Conservation (phyloP, 2,329 filamentous ascomycete genomes). For the Cercospora citrullina region DNA sequence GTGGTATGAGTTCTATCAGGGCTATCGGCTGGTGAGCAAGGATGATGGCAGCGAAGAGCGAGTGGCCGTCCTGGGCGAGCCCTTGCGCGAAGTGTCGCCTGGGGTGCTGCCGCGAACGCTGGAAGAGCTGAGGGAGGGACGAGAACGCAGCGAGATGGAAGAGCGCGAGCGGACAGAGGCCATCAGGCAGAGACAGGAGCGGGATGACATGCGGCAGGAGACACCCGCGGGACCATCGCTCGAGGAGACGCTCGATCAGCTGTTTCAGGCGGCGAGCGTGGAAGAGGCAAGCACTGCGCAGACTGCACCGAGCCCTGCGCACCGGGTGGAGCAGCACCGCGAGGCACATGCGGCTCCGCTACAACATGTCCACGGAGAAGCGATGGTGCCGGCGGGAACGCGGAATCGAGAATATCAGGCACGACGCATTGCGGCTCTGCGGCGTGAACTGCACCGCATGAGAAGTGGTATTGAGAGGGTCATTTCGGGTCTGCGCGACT, state of each 20-base stretch:
- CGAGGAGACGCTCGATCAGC: conserved; percentile 39
- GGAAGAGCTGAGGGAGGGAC: conserved; percentile 45
- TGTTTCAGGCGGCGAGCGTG: conserved; percentile 36
- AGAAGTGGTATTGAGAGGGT: conserved; percentile 42
- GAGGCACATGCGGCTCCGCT: background rate
- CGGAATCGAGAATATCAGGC: conserved; percentile 39
- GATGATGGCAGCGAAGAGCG: conserved; percentile 48
- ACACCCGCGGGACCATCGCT: conserved; percentile 26
- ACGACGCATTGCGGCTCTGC: conserved; percentile 40
- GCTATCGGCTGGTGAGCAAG: conserved; percentile 44
- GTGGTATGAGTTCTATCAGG: conserved; percentile 54
- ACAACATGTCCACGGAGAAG: conserved; percentile 32
- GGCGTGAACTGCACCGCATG: conserved; percentile 42
- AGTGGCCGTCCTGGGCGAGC: conserved; percentile 51
- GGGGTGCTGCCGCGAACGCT: conserved; percentile 50
- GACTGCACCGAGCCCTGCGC: background rate
- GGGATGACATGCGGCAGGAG: conserved; percentile 15
- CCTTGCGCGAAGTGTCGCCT: conserved; percentile 48
- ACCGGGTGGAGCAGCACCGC: background rate
- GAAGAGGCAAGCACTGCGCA: conserved; percentile 26
- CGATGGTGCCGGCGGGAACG: conserved; percentile 32
- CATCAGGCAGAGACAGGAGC: conserved; percentile 4
- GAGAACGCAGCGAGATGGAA: conserved; percentile 34
- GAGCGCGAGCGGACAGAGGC: conserved; percentile 24
- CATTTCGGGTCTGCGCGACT: conserved; percentile 39